A percentile compares a stretch with the other conserved stretches of the same genome.
phyloP scores from a whole-genome alignment of 176 grass and related monocot species.

The Eragrostis nindensis region DNA sequence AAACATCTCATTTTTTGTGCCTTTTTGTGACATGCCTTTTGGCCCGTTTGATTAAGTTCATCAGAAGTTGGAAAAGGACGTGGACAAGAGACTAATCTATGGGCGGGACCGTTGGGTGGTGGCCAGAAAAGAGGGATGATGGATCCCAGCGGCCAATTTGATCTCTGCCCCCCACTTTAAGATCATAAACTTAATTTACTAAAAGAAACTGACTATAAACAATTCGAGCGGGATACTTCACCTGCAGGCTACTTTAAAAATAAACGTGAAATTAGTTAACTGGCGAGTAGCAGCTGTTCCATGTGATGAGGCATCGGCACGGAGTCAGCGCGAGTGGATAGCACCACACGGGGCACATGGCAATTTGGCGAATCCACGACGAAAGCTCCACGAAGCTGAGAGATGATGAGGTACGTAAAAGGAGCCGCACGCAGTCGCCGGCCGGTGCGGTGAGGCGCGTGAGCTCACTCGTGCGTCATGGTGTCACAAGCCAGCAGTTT shows the following conservation, averaged over 20 bases:
- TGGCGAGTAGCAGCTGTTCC: constrained; percentile 17
- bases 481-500: constrained; percentile 2
- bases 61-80: constrained; percentile 19
- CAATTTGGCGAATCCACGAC: not conserved
- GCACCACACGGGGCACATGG: constrained; percentile 9
- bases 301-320: constrained; percentile 10
- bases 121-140: constrained; percentile 2
- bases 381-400: constrained; percentile 38
- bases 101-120: constrained; percentile 36
- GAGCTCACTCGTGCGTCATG: constrained; percentile 44
- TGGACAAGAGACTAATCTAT: not conserved
- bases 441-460: not conserved
- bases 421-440: not conserved
- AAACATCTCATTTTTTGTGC: not conserved
- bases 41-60: not conserved
- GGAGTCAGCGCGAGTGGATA: constrained; percentile 23
- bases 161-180: constrained; percentile 15
- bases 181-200: not conserved
- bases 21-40: constrained; percentile 7
- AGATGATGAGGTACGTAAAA: not conserved
- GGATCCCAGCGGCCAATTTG: constrained; percentile 12
- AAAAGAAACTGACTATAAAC: not conserved
- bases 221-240: constrained; percentile 7
- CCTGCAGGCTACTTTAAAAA: not conserved
- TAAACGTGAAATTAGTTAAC: not conserved